Evolutionary conservation across 78 protist genomes (phyloP), one percentile per base, ranked within the genome.

Genomic region (Tieghemostelium lacteum): DNA sequence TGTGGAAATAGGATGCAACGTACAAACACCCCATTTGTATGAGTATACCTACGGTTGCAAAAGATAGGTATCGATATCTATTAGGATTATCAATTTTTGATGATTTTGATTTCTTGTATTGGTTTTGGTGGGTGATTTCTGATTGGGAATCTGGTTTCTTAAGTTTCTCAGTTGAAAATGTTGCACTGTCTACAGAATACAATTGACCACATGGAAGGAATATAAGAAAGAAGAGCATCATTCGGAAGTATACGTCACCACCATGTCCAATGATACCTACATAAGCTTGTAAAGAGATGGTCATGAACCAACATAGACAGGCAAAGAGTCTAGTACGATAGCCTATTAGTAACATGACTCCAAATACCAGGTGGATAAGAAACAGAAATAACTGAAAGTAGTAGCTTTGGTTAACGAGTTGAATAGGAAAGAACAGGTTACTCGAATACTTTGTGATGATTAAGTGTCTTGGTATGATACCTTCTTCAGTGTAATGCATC

Each of bases 21-120:
- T 80, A 80, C 88, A 80, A 66, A 24, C 42, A 67, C 34, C 75
- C 73, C 88, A 80, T 66, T 57, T 80, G 88, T n/a, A 65, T n/a
- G 3, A 80, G n/a, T 1, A 80, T 39, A 39, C 60, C 24, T 26
- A 57, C 19, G 6, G 88, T 80, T 2, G 75, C 75, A 62, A 80
- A 67, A 19, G 77, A 64, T 33, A 80, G 73, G 69, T 29, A 80
- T 33, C 88, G 64, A 57, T 80, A 66, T 10, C 40, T 1, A 67
- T 80, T 45, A 0, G 88, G 75, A 45, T 10, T 45, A 45, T 45
- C 52, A 45, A 45, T 45, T n/a, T n/a, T n/a, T n/a, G n/a, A n/a
- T n/a, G n/a, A n/a, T n/a, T n/a, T n/a, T n/a, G n/a, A n/a, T n/a
- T n/a, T n/a, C n/a, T n/a, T n/a, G n/a, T n/a, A n/a, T 14, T 6